phyloP scores from a whole-genome alignment of 768 basidiomycete genomes.

The Amylocystis lapponica region DNA sequence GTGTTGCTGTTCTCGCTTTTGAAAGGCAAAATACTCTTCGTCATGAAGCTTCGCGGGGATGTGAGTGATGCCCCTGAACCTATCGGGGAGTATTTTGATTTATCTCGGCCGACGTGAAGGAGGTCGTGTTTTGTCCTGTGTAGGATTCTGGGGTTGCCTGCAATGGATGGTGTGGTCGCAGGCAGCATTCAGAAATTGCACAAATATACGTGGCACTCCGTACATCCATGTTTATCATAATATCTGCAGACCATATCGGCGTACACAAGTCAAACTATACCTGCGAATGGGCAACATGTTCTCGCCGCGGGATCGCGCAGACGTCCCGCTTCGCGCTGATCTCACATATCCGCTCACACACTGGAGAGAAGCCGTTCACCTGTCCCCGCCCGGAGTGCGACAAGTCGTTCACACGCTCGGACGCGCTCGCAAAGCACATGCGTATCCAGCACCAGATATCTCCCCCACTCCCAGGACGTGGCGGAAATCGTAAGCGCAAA shows the following conservation, averaged over 20 bases:
- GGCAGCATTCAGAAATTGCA: no score
- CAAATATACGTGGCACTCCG: not conserved
- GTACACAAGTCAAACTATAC: constrained; percentile 80
- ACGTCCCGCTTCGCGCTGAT: constrained; percentile 87
- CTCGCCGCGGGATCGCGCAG: constrained; percentile 74
- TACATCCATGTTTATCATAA: constrained; percentile 1
- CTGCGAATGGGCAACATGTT: constrained; percentile 86
- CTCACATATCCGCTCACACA: constrained; percentile 87
- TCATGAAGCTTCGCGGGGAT: no score
- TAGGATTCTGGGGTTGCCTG: no score
- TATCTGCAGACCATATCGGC: constrained; percentile 65
- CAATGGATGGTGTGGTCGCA: no score
- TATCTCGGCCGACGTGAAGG: no score
- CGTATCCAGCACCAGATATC: constrained; percentile 80
- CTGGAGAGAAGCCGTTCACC: constrained; percentile 90
- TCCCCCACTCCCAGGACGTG: constrained; percentile 67
- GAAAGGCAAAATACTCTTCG: no score
- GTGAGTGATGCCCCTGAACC: no score
- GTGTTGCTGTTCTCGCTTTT: constrained; percentile 21
- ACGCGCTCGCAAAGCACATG: constrained; percentile 91
- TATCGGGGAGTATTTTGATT: no score
- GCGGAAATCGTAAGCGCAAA: constrained; percentile 68
- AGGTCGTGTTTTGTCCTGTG: no score
- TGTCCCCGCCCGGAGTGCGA: constrained; percentile 86
- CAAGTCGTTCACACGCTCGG: constrained; percentile 92